phyloP scores from a whole-genome alignment of 1,284 basidiomycete genomes.

The Quambalaria eucalypti region DNA sequence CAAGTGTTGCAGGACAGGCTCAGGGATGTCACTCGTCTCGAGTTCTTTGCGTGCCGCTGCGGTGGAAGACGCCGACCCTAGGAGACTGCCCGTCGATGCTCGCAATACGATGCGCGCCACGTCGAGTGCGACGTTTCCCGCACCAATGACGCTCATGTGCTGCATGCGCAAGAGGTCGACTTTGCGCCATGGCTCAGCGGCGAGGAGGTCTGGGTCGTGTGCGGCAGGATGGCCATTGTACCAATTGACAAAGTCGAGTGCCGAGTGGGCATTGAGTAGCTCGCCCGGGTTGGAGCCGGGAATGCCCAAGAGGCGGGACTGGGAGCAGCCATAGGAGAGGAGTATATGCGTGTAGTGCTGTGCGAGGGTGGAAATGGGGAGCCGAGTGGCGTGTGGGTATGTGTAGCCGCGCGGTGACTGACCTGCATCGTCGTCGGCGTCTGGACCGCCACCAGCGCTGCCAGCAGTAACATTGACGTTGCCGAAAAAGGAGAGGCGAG shows the following conservation, averaged over 20 bases:
- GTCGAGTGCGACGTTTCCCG: slow-evolving; percentile 93
- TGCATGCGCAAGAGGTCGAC: slow-evolving; percentile 8
- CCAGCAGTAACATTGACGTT: slow-evolving; percentile 65
- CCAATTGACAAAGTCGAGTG: slow-evolving; percentile 86
- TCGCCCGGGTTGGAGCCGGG: slow-evolving; percentile 47
- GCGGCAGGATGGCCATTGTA: slow-evolving; percentile 78
- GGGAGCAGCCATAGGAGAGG: slow-evolving; percentile 70
- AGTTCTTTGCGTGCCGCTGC: slow-evolving; percentile 53
- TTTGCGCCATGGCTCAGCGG: slow-evolving; percentile 44
- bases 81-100: slow-evolving; percentile 9
- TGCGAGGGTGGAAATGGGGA: slow-evolving; percentile 58
- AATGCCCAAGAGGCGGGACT: slow-evolving; percentile 49
- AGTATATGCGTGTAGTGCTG: slow-evolving; percentile 70
- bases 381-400: slow-evolving; percentile 53
- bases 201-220: slow-evolving; percentile 55
- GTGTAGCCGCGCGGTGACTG: slow-evolving; percentile 13
- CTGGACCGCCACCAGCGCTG: neutral
- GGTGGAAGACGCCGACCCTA: neutral
- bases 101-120: slow-evolving; percentile 79
- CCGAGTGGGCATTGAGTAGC: slow-evolving; percentile 60
- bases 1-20: slow-evolving; percentile 64
- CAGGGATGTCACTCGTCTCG: slow-evolving; percentile 69
- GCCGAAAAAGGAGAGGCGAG: slow-evolving; percentile 60
- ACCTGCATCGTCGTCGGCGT: neutral
- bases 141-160: slow-evolving; percentile 79